Base-by-base conservation (phyloP, 257 asterid species). In the Leonotis leonurus region DNA sequence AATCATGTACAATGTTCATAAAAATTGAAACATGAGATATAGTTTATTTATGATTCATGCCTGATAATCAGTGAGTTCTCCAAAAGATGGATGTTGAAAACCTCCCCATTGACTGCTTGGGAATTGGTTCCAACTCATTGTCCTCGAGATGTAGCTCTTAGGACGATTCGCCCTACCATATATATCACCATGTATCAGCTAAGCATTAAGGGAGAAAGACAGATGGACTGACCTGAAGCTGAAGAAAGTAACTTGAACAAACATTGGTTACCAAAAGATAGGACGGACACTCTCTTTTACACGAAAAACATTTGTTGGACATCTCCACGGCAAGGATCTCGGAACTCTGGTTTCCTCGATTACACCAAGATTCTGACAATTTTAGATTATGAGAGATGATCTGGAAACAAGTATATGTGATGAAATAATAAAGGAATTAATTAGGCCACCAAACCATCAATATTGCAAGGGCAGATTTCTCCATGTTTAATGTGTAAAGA, bases 41-140 rank as follows among this genome's bases (percentile, higher is more conserved):
- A 24, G 36, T 56, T 37, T 26, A 67, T 56, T 37, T 26, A 67
- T 22, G 3, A 18, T 54, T 51, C 74, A 58, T 80, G 80, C 98
- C 90, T 88, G 98, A 76, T 86, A 75, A 72, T 91, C 98, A 72
- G 68, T 72, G 39, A 91, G 98, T 56, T 83, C 83, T 75, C 95
- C 98, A 80, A 82, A 86, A 25, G 95, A 80, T 12, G 94, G 85
- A 80, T 73, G 81, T 62, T 77, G 82, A 65, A 83, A 81, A 72
- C 83, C 89, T 67, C 95, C 95, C 98, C 98, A 91, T 72, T 87
- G 80, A 36, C 96, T 96, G 48, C 64, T 86, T 41, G 96, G 96
- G 71, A 75, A 91, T 71, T 81, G 88, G 18, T 84, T 94, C 98
- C 98, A 91, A 54, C 85, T 87, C 26, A 83, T 48, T 50, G 98